These are phyloP conservation scores for Thelonectria blattea DNA, from an alignment of 2,329 filamentous ascomycete species.

Conservation along the genomic window DNA sequence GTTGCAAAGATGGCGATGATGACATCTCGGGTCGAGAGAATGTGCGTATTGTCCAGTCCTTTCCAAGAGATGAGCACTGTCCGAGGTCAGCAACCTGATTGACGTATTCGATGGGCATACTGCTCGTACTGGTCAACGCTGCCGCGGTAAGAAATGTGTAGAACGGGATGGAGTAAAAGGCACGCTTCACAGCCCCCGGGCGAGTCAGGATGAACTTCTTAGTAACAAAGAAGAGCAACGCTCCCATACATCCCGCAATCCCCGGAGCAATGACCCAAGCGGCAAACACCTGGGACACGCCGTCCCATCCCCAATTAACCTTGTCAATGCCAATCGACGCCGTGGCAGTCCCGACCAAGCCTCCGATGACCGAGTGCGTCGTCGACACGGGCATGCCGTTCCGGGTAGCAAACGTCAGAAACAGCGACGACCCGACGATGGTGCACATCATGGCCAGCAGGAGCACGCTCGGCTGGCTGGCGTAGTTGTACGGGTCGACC, in stretches of 20 bases:
- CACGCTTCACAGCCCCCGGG: conserved; percentile 41
- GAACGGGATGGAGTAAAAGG: conserved; percentile 45
- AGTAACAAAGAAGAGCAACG: conserved; percentile 43
- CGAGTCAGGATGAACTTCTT: conserved; percentile 42
- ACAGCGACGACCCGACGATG: conserved; percentile 56
- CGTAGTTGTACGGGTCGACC: conserved; percentile 51
- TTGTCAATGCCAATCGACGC: conserved; percentile 45
- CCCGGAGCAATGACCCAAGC: conserved; percentile 47
- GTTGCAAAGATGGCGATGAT: conserved; percentile 51
- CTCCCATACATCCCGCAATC: conserved; percentile 43
- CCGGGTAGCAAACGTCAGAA: conserved; percentile 58
- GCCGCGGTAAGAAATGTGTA: conserved; percentile 47
- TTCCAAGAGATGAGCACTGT: conserved; percentile 60
- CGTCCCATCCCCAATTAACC: conserved; percentile 46
- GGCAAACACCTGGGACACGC: conserved; percentile 47
- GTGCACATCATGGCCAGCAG: conserved; percentile 62
- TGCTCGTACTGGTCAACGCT: conserved; percentile 42
- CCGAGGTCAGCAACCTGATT: conserved; percentile 14
- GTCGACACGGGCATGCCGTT: conserved; percentile 61
- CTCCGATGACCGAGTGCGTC: conserved; percentile 58
- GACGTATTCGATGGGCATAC: too few species aligned
- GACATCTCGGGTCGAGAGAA: conserved; percentile 33
- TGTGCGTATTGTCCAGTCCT: conserved; percentile 37
- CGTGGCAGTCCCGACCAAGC: conserved; percentile 45
- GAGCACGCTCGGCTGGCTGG: conserved; percentile 52